These are phyloP conservation scores for Hawksworthiomyces lignivorus DNA, from an alignment of 2,329 filamentous ascomycete species.

Conservation along the genomic window DNA sequence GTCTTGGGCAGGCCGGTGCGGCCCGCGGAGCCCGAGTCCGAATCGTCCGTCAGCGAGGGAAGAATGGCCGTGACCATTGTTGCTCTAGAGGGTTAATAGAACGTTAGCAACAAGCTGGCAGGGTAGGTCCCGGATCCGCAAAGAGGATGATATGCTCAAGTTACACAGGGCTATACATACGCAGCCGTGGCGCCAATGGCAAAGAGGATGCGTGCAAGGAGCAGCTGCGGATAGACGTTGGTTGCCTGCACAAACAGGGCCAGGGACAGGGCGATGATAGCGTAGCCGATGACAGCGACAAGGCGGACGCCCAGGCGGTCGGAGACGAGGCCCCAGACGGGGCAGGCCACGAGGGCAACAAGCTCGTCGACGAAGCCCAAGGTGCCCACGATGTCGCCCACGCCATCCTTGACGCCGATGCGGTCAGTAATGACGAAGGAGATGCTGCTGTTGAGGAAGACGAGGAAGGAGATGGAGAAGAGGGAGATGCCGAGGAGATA, in stretches of 20 bases:
- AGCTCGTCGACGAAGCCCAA: conserved; percentile 80
- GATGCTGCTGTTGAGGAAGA: conserved; percentile 78
- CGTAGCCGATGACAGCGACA: conserved; percentile 70
- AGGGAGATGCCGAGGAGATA: conserved; percentile 78
- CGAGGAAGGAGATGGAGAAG: conserved; percentile 82
- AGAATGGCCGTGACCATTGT: conserved; percentile 98
- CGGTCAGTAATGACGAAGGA: conserved; percentile 81
- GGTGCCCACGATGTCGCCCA: conserved; percentile 76
- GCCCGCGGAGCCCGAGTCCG: conserved; percentile 17
- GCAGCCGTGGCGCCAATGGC: conserved; percentile 86
- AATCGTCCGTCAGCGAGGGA: conserved; percentile 58
- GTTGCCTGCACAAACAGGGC: conserved; percentile 75
- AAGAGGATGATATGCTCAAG: too few species aligned
- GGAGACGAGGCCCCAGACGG: conserved; percentile 69
- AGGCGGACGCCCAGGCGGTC: conserved; percentile 69
- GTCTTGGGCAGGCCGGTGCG: conserved; percentile 44
- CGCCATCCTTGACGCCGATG: conserved; percentile 62
- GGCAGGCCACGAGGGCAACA: conserved; percentile 72
- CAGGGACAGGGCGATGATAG: conserved; percentile 69
- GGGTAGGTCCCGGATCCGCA: too few species aligned
- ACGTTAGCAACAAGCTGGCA: too few species aligned
- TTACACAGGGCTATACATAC: conserved; percentile 39
- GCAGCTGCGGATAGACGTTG: conserved; percentile 81
- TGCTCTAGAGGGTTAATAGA: conserved; percentile 34
- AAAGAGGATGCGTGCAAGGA: conserved; percentile 79